Conservation (phyloP, 306 rosid genomes). For the Fragaria vesca region DNA sequence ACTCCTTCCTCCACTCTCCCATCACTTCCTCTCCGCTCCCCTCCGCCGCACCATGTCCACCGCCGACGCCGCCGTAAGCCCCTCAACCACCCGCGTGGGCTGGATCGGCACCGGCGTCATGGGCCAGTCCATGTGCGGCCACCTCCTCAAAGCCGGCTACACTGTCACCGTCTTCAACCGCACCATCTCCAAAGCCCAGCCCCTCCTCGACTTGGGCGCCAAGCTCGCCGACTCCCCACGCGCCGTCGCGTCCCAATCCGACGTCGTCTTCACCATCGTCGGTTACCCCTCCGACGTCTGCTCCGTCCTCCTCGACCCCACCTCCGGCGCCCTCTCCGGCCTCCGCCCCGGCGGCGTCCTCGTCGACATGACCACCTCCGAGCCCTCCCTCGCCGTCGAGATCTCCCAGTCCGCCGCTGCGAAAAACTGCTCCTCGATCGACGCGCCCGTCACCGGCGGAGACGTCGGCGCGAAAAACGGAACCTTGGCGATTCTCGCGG, state of each 20-base stretch:
- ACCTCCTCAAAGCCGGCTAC: slow-evolving; percentile 83
- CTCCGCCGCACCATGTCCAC: slow-evolving; percentile 51
- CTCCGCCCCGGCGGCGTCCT: slow-evolving; percentile 78
- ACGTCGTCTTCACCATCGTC: slow-evolving; percentile 85
- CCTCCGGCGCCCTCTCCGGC: slow-evolving; percentile 73
- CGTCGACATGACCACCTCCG: slow-evolving; percentile 94
- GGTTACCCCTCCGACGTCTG: slow-evolving; percentile 95
- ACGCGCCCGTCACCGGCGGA: slow-evolving; percentile 93
- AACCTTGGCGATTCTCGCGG: slow-evolving; percentile 70
- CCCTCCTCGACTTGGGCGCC: slow-evolving; percentile 79
- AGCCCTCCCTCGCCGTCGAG: slow-evolving; percentile 84
- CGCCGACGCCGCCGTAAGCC: slow-evolving; percentile 29
- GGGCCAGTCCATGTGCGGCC: slow-evolving; percentile 89
- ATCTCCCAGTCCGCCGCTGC: slow-evolving; percentile 51
- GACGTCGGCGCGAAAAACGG: slow-evolving; percentile 80
- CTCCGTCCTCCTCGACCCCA: slow-evolving; percentile 67
- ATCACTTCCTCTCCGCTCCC: slow-evolving; percentile 18
- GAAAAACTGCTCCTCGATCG: slow-evolving; percentile 55
- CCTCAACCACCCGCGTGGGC: slow-evolving; percentile 74
- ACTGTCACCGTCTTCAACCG: slow-evolving; percentile 88
- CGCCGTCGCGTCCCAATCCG: slow-evolving; percentile 69
- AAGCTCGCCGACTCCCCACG: slow-evolving; percentile 54
- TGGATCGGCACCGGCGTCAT: slow-evolving; percentile 98
- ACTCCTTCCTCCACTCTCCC: slow-evolving; percentile 22
- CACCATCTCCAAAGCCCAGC: slow-evolving; percentile 77